Base-by-base conservation (phyloP, 1,139 yeast genomes). In the Taphrina confusa region DNA sequence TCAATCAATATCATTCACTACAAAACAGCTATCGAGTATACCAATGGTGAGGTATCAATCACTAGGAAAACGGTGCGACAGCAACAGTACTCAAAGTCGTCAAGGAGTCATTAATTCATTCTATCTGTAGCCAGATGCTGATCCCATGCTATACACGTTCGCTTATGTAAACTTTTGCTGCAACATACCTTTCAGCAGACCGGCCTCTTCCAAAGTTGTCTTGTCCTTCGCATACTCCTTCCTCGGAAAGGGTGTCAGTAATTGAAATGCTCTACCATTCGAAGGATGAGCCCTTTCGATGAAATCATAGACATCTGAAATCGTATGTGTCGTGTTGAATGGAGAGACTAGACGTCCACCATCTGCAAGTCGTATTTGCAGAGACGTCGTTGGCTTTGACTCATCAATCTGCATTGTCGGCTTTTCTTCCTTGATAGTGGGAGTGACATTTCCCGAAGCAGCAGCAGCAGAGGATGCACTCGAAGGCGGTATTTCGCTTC, bases 181-280 rank as follows among this genome's bases (percentile, higher is more conserved):
- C 33, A 91, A 83, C n/a, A 89, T 96, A 0, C 97, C 82, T 67
- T 88, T 88, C 62, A 81, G 80, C 67, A 89, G 78, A 51, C 88
- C 87, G 2, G 95, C 95, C 37, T 83, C 91, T 61, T 78, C 82
- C 50, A 92, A 81, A 1, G 85, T 79, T 40, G 77, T 70, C 4
- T 75, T 76, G 40, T 77, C 75, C 63, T 86, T 83, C 57, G 80
- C 82, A 56, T 91, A 81, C 39, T 86, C 84, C 71, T 83, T 81
- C 37, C 87, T 84, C 14, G 98, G 98, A 75, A 88, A 89, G 0
- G 95, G 83, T 64, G 87, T 84, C 65, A 87, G 87, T 66, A 92
- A 78, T 2, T 81, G 78, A 73, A 87, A 92, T 2, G 76, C 71
- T 67, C 86, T 33, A 12, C 60, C 57, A 12, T 31, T 40, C 22